These are phyloP conservation scores for Tanacetum coccineum DNA, from an alignment of 129 eudicot genomes.

Conservation along the genomic window DNA sequence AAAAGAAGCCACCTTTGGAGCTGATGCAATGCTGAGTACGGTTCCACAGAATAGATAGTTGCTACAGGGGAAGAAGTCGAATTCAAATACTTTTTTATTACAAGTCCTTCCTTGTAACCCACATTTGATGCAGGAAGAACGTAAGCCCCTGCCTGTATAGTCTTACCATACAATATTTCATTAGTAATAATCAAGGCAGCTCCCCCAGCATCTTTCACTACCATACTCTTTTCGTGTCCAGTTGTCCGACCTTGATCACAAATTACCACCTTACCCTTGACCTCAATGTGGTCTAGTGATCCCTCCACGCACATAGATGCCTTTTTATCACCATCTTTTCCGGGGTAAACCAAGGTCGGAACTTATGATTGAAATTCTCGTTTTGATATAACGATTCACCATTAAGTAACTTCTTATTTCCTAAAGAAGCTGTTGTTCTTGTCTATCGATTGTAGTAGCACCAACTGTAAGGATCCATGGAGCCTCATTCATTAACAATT, in stretches of 20 bases:
- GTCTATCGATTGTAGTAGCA: not conserved
- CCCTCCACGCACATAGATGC: constrained; percentile 21
- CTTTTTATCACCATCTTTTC: not conserved
- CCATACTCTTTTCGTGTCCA: too few species aligned
- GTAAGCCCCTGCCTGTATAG: too few species aligned
- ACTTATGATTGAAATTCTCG: not conserved
- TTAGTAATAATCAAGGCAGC: not conserved
- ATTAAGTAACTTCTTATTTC: too few species aligned
- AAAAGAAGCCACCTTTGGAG: constrained; percentile 30
- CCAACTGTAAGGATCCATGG: constrained; percentile 6
- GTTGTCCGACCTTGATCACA: constrained; percentile 9
- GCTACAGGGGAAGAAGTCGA: not conserved
- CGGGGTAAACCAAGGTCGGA: not conserved
- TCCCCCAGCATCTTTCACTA: too few species aligned
- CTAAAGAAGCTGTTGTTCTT: too few species aligned
- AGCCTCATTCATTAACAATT: not conserved
- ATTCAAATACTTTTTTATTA: not conserved
- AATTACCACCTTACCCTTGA: constrained; percentile 14
- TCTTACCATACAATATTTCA: not conserved
- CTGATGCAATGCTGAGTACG: not conserved
- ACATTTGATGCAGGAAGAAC: not conserved
- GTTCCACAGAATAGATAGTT: not conserved
- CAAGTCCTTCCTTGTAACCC: not conserved
- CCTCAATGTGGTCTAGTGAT: constrained; percentile 32
- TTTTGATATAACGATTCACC: too few species aligned